Percentiles rank a stretch among this genome's conserved stretches.
Conservation (phyloP, 352 stramenopile species). For the Pythium periplocum region DNA sequence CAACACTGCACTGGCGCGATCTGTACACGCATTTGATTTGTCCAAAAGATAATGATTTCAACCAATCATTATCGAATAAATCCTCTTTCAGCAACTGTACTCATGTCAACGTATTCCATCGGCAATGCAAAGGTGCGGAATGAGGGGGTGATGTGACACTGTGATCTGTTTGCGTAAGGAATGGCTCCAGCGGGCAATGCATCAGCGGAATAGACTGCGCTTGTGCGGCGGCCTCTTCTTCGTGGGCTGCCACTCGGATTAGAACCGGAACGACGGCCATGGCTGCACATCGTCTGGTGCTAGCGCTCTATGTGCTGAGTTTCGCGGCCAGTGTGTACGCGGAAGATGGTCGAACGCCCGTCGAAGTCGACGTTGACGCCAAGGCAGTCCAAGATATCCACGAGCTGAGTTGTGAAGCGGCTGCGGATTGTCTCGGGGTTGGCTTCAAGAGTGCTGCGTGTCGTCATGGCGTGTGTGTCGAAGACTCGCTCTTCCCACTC, state of each 20-base stretch:
- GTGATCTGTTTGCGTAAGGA: too few species aligned
- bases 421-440: slow-evolving; percentile 42
- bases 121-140: too few species aligned
- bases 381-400: not conserved
- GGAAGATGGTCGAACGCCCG: not conserved
- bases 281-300: slow-evolving; percentile 4
- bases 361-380: not conserved
- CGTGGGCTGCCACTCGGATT: not conserved
- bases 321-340: not conserved
- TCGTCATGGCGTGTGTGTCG: slow-evolving; percentile 38
- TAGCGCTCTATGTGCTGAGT: slow-evolving; percentile 2
- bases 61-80: too few species aligned
- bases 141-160: too few species aligned
- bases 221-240: not conserved
- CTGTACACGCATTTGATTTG: too few species aligned
- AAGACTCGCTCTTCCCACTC: slow-evolving; percentile 58
- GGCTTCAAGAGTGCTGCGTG: slow-evolving; percentile 37
- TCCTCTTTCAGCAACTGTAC: too few species aligned
- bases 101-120: too few species aligned
- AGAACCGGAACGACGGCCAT: not conserved
- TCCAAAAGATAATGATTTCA: too few species aligned
- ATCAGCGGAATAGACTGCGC: slow-evolving; percentile 16
- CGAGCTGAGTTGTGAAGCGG: slow-evolving; percentile 25
- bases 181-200: not conserved
- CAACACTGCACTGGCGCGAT: too few species aligned